phyloP scores from a whole-genome alignment of 2,329 filamentous ascomycete species.

The Bimuria novae-zelandiae region DNA sequence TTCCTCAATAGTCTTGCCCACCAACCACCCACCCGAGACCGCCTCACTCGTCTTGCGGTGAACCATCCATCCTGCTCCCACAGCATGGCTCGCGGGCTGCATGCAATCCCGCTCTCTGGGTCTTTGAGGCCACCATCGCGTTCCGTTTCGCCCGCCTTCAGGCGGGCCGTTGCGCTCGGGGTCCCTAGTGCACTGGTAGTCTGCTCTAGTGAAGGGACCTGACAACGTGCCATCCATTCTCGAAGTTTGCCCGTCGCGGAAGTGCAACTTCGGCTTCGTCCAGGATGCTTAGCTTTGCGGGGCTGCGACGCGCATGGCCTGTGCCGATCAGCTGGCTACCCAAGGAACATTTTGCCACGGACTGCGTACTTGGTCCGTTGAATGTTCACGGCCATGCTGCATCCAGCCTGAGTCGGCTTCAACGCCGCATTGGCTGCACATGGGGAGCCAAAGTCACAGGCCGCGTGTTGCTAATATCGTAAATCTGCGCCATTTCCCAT shows the following conservation, averaged over 20 bases:
- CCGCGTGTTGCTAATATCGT: not conserved
- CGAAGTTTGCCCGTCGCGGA: not conserved
- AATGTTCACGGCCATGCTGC: not conserved
- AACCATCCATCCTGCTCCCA: not conserved
- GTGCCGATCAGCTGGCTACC: slow-evolving; percentile 21
- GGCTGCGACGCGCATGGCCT: not conserved
- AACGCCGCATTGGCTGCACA: slow-evolving; percentile 4
- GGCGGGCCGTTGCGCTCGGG: slow-evolving; percentile 21
- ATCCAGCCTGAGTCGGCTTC: not conserved
- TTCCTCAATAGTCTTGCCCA: slow-evolving; percentile 5
- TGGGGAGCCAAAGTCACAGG: not conserved
- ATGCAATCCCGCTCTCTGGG: not conserved
- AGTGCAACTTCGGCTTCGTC: too few relatives aligned
- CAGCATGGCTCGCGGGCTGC: not conserved
- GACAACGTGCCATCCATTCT: not conserved
- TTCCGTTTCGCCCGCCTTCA: slow-evolving; percentile 10
- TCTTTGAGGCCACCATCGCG: not conserved
- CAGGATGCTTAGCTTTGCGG: too few relatives aligned
- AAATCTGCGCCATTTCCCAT: not conserved
- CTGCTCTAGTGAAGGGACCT: slow-evolving; percentile 5
- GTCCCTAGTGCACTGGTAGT: slow-evolving; percentile 20
- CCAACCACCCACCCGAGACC: not conserved
- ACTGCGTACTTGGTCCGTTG: slow-evolving; percentile 6
- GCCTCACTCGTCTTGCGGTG: not conserved
- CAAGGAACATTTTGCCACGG: slow-evolving; percentile 20